phyloP scores from a whole-genome alignment of 1,284 basidiomycete species.

The Ustilago curta region DNA sequence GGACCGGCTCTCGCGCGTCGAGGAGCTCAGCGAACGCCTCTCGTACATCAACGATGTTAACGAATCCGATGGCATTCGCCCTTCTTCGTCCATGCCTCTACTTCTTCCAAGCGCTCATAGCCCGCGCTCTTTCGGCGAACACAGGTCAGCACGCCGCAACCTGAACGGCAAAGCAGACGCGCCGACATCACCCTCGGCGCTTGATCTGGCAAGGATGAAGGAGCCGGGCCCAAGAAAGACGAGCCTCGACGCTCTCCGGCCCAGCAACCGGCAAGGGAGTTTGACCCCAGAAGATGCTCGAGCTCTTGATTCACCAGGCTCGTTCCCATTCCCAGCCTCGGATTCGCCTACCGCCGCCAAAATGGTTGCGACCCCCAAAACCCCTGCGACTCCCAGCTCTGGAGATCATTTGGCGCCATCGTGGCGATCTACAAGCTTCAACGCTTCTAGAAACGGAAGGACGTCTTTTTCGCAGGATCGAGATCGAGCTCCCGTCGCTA shows the following conservation, averaged over 20 bases:
- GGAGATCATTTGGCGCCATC: conserved; percentile 32
- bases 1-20: conserved; percentile 43
- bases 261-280: conserved; percentile 2
- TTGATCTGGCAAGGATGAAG: conserved; percentile 13
- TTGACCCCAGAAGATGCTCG: neutral
- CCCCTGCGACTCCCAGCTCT: conserved; percentile 16
- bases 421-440: conserved; percentile 32
- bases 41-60: conserved; percentile 19
- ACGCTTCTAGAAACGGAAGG: conserved; percentile 17
- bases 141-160: conserved; percentile 27
- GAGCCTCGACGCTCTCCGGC: conserved; percentile 29
- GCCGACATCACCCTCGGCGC: conserved; percentile 13
- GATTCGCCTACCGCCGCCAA: conserved; percentile 13
- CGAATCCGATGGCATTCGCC: conserved; percentile 4
- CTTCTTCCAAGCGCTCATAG: conserved; percentile 20
- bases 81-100: conserved; percentile 4
- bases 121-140: conserved; percentile 42
- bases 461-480: conserved; percentile 48
- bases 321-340: conserved; percentile 7
- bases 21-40: conserved; percentile 37
- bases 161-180: conserved; percentile 18
- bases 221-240: conserved; percentile 4
- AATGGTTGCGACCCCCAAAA: conserved; percentile 19
- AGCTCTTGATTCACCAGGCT: conserved; percentile 7
- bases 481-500: conserved; percentile 43